phyloP scores from a whole-genome alignment of 108 stramenopile genomes.

The Bacterosira constricta region DNA sequence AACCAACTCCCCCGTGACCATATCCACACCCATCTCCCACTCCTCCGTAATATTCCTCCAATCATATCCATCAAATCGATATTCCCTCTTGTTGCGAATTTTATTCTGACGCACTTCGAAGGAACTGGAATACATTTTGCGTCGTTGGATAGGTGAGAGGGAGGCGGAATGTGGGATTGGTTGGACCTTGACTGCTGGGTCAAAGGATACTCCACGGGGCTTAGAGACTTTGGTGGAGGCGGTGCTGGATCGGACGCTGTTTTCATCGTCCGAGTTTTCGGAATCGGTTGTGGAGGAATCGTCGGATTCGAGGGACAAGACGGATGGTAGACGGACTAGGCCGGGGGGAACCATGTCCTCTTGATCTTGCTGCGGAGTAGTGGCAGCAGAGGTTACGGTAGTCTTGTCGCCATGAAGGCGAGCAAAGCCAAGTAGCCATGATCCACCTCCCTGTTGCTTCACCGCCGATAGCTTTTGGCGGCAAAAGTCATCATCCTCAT shows the following conservation, averaged over 20 bases:
- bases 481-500: neutral
- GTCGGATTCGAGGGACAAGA: conserved; percentile 8
- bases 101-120: conserved; percentile 34
- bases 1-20: conserved; percentile 36
- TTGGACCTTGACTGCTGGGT: conserved; percentile 9
- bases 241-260: conserved; percentile 10
- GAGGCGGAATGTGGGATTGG: conserved; percentile 36
- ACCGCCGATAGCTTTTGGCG: conserved; percentile 25
- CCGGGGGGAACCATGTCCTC: conserved; percentile 2
- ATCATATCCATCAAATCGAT: conserved; percentile 33
- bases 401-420: conserved; percentile 4
- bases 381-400: neutral
- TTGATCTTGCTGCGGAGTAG: neutral
- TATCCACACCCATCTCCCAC: conserved; percentile 44
- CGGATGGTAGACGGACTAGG: conserved; percentile 13
- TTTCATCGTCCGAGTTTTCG: neutral
- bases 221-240: conserved; percentile 1
- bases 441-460: conserved; percentile 16
- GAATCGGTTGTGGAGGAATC: neutral
- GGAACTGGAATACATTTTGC: conserved; percentile 33
- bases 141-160: conserved; percentile 19
- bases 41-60: conserved; percentile 47
- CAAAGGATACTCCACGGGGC: conserved; percentile 29
- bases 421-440: conserved; percentile 40
- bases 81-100: conserved; percentile 41